These are phyloP conservation scores for Fomitopsis pulvina DNA, from an alignment of 768 basidiomycete genomes.

Conservation along the genomic window DNA sequence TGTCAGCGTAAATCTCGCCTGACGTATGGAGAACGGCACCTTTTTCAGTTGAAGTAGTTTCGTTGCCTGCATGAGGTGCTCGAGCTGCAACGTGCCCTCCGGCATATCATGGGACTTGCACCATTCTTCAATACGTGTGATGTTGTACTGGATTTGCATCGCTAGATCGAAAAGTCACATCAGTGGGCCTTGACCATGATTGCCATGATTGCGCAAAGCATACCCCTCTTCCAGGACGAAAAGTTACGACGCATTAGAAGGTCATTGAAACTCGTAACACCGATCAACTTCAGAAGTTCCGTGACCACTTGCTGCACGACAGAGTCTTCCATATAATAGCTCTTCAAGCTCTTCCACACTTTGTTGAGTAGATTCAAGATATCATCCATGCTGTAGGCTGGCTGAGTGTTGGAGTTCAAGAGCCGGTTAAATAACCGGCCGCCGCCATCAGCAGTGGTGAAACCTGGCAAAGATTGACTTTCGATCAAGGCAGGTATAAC, in stretches of 20 bases:
- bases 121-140: slow-evolving; percentile 97
- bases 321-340: slow-evolving; percentile 96
- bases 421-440: slow-evolving; percentile 92
- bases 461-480: slow-evolving; percentile 95
- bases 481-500: slow-evolving; percentile 98
- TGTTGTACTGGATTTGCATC: slow-evolving; percentile 99
- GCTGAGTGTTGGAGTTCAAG: slow-evolving; percentile 76
- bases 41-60: slow-evolving; percentile 98
- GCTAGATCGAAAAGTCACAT: slow-evolving; percentile 42
- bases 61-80: slow-evolving; percentile 99
- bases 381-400: slow-evolving; percentile 98
- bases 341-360: slow-evolving; percentile 97
- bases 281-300: slow-evolving; percentile 91
- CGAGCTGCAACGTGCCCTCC: slow-evolving; percentile 93
- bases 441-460: slow-evolving; percentile 91
- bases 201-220: slow-evolving; percentile 15
- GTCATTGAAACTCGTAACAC: slow-evolving; percentile 97
- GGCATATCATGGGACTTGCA: slow-evolving; percentile 99
- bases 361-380: slow-evolving; percentile 95
- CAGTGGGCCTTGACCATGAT: neutral
- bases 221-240: slow-evolving; percentile 99
- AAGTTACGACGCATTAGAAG: slow-evolving; percentile 98
- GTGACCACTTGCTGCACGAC: slow-evolving; percentile 94
- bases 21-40: slow-evolving; percentile 30
- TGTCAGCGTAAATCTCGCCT: slow-evolving; percentile 5